Percentiles rank a stretch among this genome's conserved stretches.
Conservation (phyloP, 805 yeast genomes). For the Kazachstania psychrophila region DNA sequence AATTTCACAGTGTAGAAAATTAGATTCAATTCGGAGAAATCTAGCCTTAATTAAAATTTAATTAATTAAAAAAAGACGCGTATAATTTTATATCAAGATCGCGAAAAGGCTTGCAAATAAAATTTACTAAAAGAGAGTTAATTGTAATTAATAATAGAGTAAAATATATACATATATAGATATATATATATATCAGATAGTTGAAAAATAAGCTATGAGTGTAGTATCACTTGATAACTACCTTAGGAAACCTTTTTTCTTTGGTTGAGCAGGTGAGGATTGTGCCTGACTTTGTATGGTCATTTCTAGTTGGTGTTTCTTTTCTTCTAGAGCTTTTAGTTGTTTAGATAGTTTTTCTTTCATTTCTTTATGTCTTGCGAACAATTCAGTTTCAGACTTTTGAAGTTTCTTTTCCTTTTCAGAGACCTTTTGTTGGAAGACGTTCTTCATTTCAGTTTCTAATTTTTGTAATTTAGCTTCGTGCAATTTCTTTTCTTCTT, state of each 20-base stretch:
- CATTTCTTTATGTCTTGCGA: conserved; percentile 93
- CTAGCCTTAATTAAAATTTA: too few species aligned
- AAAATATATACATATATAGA: conserved; percentile 1
- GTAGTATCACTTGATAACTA: too few species aligned
- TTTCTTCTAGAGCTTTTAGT: conserved; percentile 82
- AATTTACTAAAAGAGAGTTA: too few species aligned
- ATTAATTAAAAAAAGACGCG: too few species aligned
- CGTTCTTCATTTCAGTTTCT: conserved; percentile 94
- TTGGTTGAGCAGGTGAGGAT: conserved; percentile 43
- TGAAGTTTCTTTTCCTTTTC: conserved; percentile 97
- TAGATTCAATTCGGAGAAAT: too few species aligned
- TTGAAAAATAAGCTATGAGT: background rate
- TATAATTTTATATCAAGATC: too few species aligned
- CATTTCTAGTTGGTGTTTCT: conserved; percentile 67
- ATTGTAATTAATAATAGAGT: too few species aligned
- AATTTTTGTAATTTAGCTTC: conserved; percentile 88
- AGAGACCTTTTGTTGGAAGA: conserved; percentile 90
- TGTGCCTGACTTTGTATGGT: conserved; percentile 32
- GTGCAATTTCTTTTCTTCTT: conserved; percentile 86
- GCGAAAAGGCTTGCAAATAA: too few species aligned
- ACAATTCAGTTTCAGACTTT: conserved; percentile 92
- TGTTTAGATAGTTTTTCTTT: conserved; percentile 87
- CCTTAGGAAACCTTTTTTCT: conserved; percentile 66
- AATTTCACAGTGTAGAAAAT: too few species aligned
- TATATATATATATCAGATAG: background rate